phyloP scores from a whole-genome alignment of 495 filamentous ascomycete genomes.

The Neurospora sp. region DNA sequence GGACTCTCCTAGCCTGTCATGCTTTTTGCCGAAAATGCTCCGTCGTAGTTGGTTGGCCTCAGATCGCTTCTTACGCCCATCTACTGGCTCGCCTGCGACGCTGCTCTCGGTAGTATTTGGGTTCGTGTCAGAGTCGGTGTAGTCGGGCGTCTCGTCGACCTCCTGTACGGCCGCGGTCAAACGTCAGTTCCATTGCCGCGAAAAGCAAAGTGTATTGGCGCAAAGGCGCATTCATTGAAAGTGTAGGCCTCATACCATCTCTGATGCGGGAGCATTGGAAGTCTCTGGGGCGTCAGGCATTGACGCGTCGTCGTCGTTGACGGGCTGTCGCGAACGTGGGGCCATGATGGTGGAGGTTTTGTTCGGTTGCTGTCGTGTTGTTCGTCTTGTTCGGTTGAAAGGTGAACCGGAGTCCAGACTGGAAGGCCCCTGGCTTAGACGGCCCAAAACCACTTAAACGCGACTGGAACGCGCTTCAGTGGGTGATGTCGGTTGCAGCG shows the following conservation, averaged over 20 bases:
- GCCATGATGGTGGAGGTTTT: conserved; percentile 40
- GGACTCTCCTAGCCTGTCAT: conserved; percentile 75
- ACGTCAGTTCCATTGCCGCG: conserved; percentile 12
- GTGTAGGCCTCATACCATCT: conserved; percentile 34
- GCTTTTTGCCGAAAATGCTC: conserved; percentile 89
- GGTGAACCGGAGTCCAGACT: background rate
- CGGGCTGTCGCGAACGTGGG: conserved; percentile 41
- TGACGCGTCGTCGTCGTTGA: conserved; percentile 42
- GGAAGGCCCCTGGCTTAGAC: conserved; percentile 2
- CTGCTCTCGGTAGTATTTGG: conserved; percentile 88
- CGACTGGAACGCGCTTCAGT: conserved; percentile 28
- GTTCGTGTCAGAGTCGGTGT: conserved; percentile 86
- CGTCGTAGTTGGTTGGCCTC: conserved; percentile 81
- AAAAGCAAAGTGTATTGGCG: background rate
- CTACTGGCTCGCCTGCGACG: conserved; percentile 62
- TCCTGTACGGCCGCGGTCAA: conserved; percentile 33
- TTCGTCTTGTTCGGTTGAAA: conserved; percentile 5
- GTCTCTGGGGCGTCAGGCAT: conserved; percentile 53
- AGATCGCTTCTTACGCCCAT: conserved; percentile 76
- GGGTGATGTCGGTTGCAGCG: background rate
- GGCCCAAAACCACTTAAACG: conserved; percentile 31
- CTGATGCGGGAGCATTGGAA: conserved; percentile 23
- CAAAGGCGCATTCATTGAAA: background rate
- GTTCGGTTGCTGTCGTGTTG: background rate
- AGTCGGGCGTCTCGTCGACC: conserved; percentile 73